phyloP scores from a whole-genome alignment of 2,329 filamentous ascomycete species.

The Tolypocladium sp. region DNA sequence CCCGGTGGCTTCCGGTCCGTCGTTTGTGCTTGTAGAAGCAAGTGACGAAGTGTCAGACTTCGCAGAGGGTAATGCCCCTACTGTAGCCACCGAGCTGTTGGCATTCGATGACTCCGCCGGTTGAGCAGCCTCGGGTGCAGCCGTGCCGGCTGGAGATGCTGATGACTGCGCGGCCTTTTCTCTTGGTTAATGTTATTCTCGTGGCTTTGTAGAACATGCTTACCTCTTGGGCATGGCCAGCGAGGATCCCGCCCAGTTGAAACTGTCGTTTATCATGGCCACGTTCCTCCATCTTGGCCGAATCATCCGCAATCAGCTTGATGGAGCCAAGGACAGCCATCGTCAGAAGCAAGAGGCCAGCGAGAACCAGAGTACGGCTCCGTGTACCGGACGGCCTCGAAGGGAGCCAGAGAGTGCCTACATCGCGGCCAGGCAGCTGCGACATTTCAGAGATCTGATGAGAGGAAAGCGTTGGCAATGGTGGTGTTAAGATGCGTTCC shows the following conservation, averaged over 20 bases:
- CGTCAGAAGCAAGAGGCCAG: slow-evolving; percentile 3
- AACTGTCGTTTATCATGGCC: slow-evolving; percentile 11
- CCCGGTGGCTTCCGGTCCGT: no score
- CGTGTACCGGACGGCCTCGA: neutral
- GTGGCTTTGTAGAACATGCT: neutral
- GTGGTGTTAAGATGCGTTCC: slow-evolving; percentile 11
- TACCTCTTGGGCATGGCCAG: slow-evolving; percentile 7
- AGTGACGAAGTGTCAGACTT: neutral
- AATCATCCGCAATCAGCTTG: slow-evolving; percentile 2
- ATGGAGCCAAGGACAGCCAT: slow-evolving; percentile 4
- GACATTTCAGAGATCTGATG: neutral
- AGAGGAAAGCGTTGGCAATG: neutral
- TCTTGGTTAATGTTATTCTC: neutral
- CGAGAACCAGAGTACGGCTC: neutral
- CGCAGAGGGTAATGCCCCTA: neutral
- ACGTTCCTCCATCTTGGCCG: neutral
- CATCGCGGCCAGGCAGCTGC: neutral
- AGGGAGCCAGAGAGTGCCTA: neutral
- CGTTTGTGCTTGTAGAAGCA: neutral
- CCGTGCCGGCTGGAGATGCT: neutral
- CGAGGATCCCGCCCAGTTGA: slow-evolving; percentile 12
- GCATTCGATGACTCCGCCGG: neutral
- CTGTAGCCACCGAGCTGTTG: neutral
- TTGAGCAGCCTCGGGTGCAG: neutral
- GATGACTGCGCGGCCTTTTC: neutral